These are phyloP conservation scores for Trametes sanguinea DNA, from an alignment of 768 basidiomycete genomes.

Conservation along the genomic window DNA sequence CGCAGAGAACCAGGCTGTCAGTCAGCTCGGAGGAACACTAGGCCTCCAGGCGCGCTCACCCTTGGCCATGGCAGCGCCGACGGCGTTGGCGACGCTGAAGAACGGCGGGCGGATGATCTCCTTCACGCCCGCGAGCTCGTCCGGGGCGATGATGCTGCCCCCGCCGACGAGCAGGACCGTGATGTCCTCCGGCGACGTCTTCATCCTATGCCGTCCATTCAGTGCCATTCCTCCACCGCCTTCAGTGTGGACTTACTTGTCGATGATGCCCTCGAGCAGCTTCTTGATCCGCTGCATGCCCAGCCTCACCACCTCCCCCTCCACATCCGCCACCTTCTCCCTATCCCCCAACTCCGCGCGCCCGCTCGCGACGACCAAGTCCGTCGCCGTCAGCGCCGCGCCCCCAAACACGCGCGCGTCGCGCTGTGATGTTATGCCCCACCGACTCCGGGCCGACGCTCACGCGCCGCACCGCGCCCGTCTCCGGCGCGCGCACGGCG, in stretches of 20 bases:
- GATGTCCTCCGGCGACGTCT: constrained; percentile 58
- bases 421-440: constrained; percentile 51
- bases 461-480: constrained; percentile 34
- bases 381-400: constrained; percentile 57
- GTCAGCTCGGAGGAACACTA: no score
- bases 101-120: constrained; percentile 51
- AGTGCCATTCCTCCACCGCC: background rate
- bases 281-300: constrained; percentile 45
- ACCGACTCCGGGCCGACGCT: constrained; percentile 68
- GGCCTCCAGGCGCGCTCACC: constrained; percentile 6
- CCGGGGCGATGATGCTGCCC: constrained; percentile 60
- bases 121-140: constrained; percentile 51
- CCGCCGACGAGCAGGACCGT: constrained; percentile 67
- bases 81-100: constrained; percentile 62
- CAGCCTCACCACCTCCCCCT: constrained; percentile 31
- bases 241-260: constrained; percentile 34
- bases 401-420: constrained; percentile 62
- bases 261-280: constrained; percentile 50
- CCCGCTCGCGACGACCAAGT: constrained; percentile 50
- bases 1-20: no score
- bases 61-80: constrained; percentile 51
- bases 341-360: constrained; percentile 32
- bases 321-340: constrained; percentile 23
- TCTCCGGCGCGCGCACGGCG: constrained; percentile 29
- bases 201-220: constrained; percentile 43